Evolutionary conservation across 495 filamentous ascomycete genomes (phyloP).

Genomic region (Annulohypoxylon maeteangense): DNA sequence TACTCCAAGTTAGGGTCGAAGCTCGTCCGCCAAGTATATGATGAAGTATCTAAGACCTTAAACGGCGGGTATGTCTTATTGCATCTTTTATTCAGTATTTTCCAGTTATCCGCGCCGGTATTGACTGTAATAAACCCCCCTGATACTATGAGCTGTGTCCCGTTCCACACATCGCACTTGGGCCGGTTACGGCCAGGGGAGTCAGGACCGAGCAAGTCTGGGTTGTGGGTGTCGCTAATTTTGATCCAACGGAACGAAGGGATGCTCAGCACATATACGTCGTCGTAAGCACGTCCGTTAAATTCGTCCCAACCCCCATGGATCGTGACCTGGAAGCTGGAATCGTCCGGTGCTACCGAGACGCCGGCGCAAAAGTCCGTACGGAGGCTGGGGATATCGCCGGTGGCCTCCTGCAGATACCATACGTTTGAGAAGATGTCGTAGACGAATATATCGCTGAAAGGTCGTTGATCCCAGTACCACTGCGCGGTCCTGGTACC

Average conservation of each 20-base stretch:
- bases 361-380: constrained; percentile 66
- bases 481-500: neutral
- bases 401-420: constrained; percentile 64
- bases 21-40: constrained; percentile 54
- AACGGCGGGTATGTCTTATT: constrained; percentile 59
- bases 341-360: constrained; percentile 63
- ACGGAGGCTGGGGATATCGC: constrained; percentile 56
- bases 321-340: constrained; percentile 55
- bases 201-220: constrained; percentile 45
- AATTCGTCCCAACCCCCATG: constrained; percentile 52
- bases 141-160: constrained; percentile 58
- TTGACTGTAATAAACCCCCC: constrained; percentile 52
- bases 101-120: constrained; percentile 36
- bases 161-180: constrained; percentile 27
- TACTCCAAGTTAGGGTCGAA: constrained; percentile 54
- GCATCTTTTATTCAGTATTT: constrained; percentile 44
- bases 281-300: constrained; percentile 58
- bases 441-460: constrained; percentile 60
- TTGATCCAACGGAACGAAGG: constrained; percentile 69
- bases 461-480: constrained; percentile 26
- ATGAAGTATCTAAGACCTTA: constrained; percentile 50
- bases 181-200: constrained; percentile 45
- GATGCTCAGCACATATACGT: constrained; percentile 66
- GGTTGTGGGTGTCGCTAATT: constrained; percentile 45
- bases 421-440: constrained; percentile 63